Conservation (phyloP, 2,329 filamentous ascomycete genomes). For the Sarocladiaceae sp. region DNA sequence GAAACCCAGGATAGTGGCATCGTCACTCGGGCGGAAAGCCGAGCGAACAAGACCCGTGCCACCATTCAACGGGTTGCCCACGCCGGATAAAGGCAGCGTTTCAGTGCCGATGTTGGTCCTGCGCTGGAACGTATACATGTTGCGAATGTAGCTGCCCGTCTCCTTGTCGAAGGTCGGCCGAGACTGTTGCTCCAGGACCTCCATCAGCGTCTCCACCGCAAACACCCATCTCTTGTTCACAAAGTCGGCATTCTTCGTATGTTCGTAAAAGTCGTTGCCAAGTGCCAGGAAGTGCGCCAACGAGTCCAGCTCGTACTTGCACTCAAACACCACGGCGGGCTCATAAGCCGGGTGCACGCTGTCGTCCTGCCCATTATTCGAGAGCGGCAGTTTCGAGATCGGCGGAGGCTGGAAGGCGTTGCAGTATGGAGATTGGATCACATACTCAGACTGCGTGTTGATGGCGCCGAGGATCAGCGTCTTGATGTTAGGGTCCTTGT, state of each 20-base stretch:
- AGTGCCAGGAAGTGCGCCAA: constrained; percentile 85
- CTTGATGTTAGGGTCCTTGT: constrained; percentile 71
- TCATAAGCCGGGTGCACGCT: constrained; percentile 82
- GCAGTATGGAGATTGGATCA: constrained; percentile 93
- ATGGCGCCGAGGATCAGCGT: constrained; percentile 85
- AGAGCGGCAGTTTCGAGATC: constrained; percentile 65
- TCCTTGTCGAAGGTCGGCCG: constrained; percentile 69
- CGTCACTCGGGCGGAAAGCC: constrained; percentile 90
- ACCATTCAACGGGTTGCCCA: constrained; percentile 84
- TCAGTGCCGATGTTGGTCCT: constrained; percentile 78
- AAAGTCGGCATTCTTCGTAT: constrained; percentile 73
- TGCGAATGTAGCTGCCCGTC: constrained; percentile 58
- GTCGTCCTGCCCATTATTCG: constrained; percentile 76
- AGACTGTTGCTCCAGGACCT: constrained; percentile 72
- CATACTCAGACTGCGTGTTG: constrained; percentile 91
- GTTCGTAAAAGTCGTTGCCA: constrained; percentile 77
- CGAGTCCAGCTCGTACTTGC: constrained; percentile 98
- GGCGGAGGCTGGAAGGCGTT: constrained; percentile 96
- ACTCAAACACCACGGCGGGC: constrained; percentile 82
- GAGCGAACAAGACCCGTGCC: constrained; percentile 83
- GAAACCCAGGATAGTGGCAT: constrained; percentile 89
- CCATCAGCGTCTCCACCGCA: constrained; percentile 68
- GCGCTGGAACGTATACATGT: constrained; percentile 84
- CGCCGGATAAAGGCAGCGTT: constrained; percentile 72
- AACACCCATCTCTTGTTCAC: constrained; percentile 70